Evolutionary conservation across 768 basidiomycete species (phyloP).

Genomic region (Chalciporus piperatus): DNA sequence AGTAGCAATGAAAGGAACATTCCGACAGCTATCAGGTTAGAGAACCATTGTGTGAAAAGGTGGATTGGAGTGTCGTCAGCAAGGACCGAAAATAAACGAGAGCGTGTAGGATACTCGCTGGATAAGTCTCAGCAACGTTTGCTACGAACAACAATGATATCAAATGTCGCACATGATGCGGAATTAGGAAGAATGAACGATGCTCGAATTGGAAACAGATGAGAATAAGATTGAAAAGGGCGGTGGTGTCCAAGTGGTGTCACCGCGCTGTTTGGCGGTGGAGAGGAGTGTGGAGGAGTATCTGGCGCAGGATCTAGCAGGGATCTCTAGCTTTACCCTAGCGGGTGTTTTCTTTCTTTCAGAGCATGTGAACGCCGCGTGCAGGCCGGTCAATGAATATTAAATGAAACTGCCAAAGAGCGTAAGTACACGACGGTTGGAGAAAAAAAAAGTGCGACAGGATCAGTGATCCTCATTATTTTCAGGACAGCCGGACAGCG

Average conservation of each 20-base stretch:
- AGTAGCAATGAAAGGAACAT: not conserved
- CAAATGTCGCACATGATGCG: not conserved
- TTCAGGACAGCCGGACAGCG: constrained; percentile 27
- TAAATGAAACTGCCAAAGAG: constrained; percentile 23
- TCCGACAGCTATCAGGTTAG: no score
- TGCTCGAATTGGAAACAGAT: no score
- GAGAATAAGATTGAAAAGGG: not conserved
- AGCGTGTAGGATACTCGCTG: not conserved
- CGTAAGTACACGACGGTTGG: constrained; percentile 12
- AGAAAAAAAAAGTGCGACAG: not conserved
- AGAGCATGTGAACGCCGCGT: constrained; percentile 10
- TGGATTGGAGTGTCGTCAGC: constrained; percentile 3
- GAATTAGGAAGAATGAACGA: not conserved
- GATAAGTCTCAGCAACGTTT: no score
- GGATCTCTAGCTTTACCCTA: no score
- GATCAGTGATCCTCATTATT: constrained; percentile 18
- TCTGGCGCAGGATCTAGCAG: no score
- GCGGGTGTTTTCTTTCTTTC: not conserved
- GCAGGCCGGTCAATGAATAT: constrained; percentile 3
- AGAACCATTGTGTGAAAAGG: no score
- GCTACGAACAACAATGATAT: not conserved
- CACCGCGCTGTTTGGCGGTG: not conserved
- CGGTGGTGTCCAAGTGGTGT: no score
- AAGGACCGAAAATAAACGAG: not conserved
- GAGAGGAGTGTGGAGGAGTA: not conserved